Base-by-base conservation (phyloP, 306 rosid genomes). In the Cucurbita argyrosperma region DNA sequence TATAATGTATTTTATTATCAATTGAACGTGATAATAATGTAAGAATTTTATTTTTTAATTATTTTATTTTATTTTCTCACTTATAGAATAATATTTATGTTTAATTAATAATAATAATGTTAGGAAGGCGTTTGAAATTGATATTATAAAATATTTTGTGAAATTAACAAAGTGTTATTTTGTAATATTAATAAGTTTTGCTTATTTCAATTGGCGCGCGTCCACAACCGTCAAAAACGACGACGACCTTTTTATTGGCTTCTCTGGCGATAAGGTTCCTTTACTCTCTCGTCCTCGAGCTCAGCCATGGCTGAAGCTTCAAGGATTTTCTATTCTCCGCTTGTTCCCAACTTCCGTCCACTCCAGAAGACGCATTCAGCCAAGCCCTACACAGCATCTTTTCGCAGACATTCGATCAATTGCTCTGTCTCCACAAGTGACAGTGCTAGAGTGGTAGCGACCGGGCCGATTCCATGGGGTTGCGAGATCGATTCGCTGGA, bases 401-500 rank as follows among this genome's bases (percentile, higher is more conserved):
- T 80, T 54, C 80, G 87, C 14, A 83, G 76, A 68, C 67, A 57
- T 64, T 79, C 80, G n/a, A 19, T 86, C 74, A 85, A 76, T 0
- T 90, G 96, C 68, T 83, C 88, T 7, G 59, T 87, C 71, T 83
- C 96, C 7, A 82, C 93, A 8, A 71, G 78, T 10, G 82, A 80
- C 49, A 58, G 78, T 67, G 8, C 82, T 47, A 75, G 72, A 66
- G 43, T 74, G 5, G 37, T 78, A 7, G 79, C 19, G 49, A 18
- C 72, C 71, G 83, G 70, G 66, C 74, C 80, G 12, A 76, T 88
- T 46, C 87, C 90, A 4, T 94, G 98, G 98, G 98, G 98, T 0
- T 94, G 98, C 52, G 98, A 94, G 4, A 84, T 75, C 63, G 97
- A 94, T 58, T 90, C 98, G 2, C 10, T 85, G 52, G 98, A 88